Conservation (phyloP, 768 basidiomycete species). For the Tricholoma flavovirens region DNA sequence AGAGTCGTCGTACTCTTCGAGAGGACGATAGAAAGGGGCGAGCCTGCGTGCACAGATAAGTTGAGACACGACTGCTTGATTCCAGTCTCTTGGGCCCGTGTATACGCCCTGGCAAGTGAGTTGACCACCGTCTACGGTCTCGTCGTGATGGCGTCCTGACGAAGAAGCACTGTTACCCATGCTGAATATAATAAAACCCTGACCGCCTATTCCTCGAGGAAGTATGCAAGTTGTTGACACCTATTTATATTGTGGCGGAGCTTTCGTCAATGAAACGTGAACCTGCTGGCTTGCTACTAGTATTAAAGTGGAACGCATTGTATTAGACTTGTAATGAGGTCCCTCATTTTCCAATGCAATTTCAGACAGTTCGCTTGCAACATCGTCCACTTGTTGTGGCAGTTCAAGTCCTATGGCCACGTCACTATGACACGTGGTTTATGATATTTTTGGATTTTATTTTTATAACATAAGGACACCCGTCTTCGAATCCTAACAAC, state of each 20-base stretch:
- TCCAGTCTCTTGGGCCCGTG: constrained; percentile 83
- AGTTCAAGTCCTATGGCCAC: too few relatives aligned
- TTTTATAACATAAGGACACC: constrained; percentile 10
- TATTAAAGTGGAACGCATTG: too few relatives aligned
- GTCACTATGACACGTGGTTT: constrained; percentile 34
- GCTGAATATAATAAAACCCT: constrained; percentile 2
- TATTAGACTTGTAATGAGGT: too few relatives aligned
- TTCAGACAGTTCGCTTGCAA: too few relatives aligned
- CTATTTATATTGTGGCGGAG: constrained; percentile 36
- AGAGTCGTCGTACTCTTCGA: constrained; percentile 86
- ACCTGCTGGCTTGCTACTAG: too few relatives aligned
- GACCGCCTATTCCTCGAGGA: not conserved
- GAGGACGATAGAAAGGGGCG: constrained; percentile 93
- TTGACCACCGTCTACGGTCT: constrained; percentile 77
- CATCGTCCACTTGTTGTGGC: too few relatives aligned
- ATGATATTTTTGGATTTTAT: too few relatives aligned
- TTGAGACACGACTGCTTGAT: constrained; percentile 78
- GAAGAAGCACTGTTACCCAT: constrained; percentile 87
- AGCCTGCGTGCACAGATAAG: constrained; percentile 84
- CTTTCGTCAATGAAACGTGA: too few relatives aligned
- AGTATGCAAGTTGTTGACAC: constrained; percentile 18
- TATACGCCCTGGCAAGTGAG: constrained; percentile 84
- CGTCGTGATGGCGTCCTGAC: constrained; percentile 73
- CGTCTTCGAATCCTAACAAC: constrained; percentile 8
- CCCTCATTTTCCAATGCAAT: too few relatives aligned